Evolutionary conservation across 78 protist species (phyloP).

Genomic region (Dictyostelium brefeldianum): DNA sequence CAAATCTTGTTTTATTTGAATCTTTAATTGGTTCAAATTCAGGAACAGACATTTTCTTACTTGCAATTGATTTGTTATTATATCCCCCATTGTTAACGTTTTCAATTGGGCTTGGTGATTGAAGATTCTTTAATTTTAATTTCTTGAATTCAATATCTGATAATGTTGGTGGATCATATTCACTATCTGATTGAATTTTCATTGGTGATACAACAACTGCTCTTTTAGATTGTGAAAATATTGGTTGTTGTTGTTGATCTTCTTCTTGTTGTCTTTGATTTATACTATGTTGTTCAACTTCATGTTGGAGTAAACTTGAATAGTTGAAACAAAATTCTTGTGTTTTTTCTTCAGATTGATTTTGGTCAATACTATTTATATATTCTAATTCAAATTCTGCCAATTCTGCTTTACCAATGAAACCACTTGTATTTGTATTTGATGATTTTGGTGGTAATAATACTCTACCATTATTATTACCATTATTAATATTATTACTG

Average conservation of each 20-base stretch:
- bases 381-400: background rate
- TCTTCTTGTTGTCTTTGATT: background rate
- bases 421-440: background rate
- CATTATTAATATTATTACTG: background rate
- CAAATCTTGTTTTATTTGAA: background rate
- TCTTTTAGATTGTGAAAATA: background rate
- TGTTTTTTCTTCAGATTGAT: background rate
- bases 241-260: background rate
- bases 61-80: background rate
- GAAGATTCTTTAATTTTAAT: constrained; percentile 3
- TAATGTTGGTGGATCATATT: constrained; percentile 1
- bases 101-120: background rate
- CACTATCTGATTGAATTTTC: constrained; percentile 19
- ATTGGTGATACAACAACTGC: background rate
- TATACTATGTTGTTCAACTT: background rate
- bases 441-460: background rate
- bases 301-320: background rate
- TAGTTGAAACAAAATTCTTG: constrained; percentile 15
- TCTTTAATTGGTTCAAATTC: background rate
- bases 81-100: background rate
- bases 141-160: constrained; percentile 9
- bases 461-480: background rate
- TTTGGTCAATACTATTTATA: background rate
- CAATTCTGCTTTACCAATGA: too few relatives aligned
- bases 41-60: background rate